phyloP scores from a whole-genome alignment of 2,329 filamentous ascomycete species.

The Fusarium equiseti region DNA sequence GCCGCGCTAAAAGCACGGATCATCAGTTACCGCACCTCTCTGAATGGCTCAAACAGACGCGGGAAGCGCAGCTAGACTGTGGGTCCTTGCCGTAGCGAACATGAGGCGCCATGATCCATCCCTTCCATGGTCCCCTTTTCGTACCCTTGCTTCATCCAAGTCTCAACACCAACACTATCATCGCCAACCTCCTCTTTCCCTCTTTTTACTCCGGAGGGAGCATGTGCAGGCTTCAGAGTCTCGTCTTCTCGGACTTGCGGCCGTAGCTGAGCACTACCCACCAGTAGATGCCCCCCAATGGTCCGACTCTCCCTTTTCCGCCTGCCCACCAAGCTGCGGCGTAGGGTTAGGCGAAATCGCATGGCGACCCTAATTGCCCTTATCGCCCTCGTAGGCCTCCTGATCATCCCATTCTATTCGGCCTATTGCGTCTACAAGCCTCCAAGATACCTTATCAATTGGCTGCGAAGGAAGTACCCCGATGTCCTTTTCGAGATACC shows the following conservation, averaged over 20 bases:
- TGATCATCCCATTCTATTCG: slow-evolving; percentile 56
- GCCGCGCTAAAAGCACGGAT: slow-evolving; percentile 9
- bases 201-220: slow-evolving; percentile 30
- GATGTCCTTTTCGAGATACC: slow-evolving; percentile 81
- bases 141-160: slow-evolving; percentile 8
- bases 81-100: slow-evolving; percentile 3
- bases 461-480: slow-evolving; percentile 78
- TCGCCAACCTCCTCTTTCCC: slow-evolving; percentile 16
- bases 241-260: slow-evolving; percentile 39
- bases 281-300: slow-evolving; percentile 48
- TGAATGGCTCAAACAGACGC: slow-evolving; percentile 42
- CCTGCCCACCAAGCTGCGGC: slow-evolving; percentile 67
- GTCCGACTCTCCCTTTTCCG: slow-evolving; percentile 63
- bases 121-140: slow-evolving; percentile 23
- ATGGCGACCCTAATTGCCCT: slow-evolving; percentile 66
- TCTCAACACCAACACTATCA: slow-evolving; percentile 28
- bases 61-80: slow-evolving; percentile 20
- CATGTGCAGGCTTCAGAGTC: slow-evolving; percentile 42
- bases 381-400: slow-evolving; percentile 51
- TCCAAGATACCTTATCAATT: slow-evolving; percentile 75
- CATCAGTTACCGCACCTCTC: not conserved
- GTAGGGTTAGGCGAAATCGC: slow-evolving; percentile 68
- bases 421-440: slow-evolving; percentile 86
- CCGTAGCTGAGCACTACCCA: slow-evolving; percentile 26
- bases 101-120: slow-evolving; percentile 16